Percentiles rank a stretch among this genome's conserved stretches.
Conservation (phyloP, 2,329 filamentous ascomycete genomes). For the Alternaria triticimaculans region DNA sequence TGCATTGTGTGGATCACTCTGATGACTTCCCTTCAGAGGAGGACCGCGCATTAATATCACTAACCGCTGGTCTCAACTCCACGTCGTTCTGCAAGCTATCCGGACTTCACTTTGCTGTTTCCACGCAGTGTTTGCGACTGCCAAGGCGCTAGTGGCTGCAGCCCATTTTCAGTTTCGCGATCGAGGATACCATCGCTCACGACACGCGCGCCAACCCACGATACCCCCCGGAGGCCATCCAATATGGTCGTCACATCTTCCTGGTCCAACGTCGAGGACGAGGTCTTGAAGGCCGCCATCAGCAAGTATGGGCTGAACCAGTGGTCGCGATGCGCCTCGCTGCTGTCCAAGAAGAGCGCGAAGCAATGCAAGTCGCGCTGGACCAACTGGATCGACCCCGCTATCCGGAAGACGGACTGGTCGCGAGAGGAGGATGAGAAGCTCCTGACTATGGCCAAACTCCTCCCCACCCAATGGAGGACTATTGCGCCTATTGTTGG, state of each 20-base stretch:
- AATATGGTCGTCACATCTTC: slow-evolving; percentile 36
- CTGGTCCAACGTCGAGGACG: slow-evolving; percentile 76
- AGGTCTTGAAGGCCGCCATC: slow-evolving; percentile 84
- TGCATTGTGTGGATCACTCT: background rate
- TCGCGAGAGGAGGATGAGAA: slow-evolving; percentile 99
- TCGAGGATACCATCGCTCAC: slow-evolving; percentile 20
- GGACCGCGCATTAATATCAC: background rate
- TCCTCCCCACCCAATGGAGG: slow-evolving; percentile 99
- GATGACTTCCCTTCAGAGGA: no score
- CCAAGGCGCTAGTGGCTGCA: slow-evolving; percentile 30
- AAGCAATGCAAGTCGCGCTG: slow-evolving; percentile 99
- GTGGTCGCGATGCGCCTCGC: slow-evolving; percentile 97
- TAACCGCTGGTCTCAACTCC: background rate
- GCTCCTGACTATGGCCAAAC: slow-evolving; percentile 91
- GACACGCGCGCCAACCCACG: slow-evolving; percentile 6
- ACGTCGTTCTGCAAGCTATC: background rate
- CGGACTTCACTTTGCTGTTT: background rate
- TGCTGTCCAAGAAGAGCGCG: slow-evolving; percentile 94
- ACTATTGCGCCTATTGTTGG: slow-evolving; percentile 97
- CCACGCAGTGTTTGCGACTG: slow-evolving; percentile 9
- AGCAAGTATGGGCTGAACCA: slow-evolving; percentile 63
- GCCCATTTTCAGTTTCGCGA: slow-evolving; percentile 30
- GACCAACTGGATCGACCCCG: slow-evolving; percentile 97
- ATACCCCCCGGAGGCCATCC: slow-evolving; percentile 61
- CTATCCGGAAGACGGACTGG: slow-evolving; percentile 99